Evolutionary conservation across 495 filamentous ascomycete genomes (phyloP), one percentile per base, ranked within the genome.

Genomic region (Podospora australis): DNA sequence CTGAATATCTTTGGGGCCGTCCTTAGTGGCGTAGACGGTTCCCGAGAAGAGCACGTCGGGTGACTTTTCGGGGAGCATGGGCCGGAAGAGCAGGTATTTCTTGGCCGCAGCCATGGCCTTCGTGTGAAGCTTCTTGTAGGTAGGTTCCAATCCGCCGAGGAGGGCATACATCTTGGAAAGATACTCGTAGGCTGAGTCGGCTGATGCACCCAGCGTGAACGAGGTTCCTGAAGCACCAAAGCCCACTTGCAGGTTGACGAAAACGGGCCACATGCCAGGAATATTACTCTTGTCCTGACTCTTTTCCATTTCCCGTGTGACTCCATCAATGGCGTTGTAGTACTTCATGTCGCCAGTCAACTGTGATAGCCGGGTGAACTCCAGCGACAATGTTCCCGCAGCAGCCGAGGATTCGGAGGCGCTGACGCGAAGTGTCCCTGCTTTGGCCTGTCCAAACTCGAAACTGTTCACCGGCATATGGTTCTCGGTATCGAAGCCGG

Each of bases 171-270:
- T 77, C 58, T 82, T 97, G 20, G 90, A 84, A 24, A 98, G 67
- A 60, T 96, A 96, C 64, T 97, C 92, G 61, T 94, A 95, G 7
- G 82, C 77, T 7, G 86, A 90, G 62, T 95, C 90, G 3, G 84
- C 78, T 57, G 79, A 67, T 9, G 78, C 85, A 32, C 86, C 90
- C 17, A 95, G 65, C 0, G 80, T 82, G 54, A 82, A 96, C 16
- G 53, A 48, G 16, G 22, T 65, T 19, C 69, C 70, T 16, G 40
- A 25, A 20, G 58, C 44, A 25, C 57, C 41, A 40, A 67, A 54
- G 34, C 55, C 41, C 21, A 66, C 55, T 13, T 42, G 35, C 22
- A 66, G 58, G 65, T 95, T 86, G n/a, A 95, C 60, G 30, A 67
- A 71, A 9, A 75, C 63, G 7, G 90, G 90, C 87, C 87, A 96